Base-by-base conservation (phyloP, 2,329 filamentous ascomycete species). In the Epichloe elymi region DNA sequence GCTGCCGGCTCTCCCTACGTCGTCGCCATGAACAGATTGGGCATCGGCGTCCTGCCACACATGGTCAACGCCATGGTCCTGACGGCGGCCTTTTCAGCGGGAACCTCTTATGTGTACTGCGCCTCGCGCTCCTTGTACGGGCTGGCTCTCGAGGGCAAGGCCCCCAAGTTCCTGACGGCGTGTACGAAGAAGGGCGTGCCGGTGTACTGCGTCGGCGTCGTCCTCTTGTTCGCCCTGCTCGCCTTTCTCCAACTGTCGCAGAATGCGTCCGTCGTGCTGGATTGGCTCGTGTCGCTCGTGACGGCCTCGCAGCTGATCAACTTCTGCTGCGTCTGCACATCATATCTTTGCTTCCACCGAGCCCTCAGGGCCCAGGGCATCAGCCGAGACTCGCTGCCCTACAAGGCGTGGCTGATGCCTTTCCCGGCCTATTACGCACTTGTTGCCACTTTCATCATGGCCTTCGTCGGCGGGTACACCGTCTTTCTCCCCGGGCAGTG, bases 301-400 rank as follows among this genome's bases (percentile, higher is more conserved):
- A 88, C 86, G 11, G 83, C 86, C 0, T 86, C 84, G 1, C 83
- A 86, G 59, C 74, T 88, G 14, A 82, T 88, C 67, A 85, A 86
- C 62, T 88, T 83, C 67, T 74, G 74, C 40, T 78, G 81, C 57
- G 82, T 87, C 62, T 81, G 79, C 59, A 74, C 82, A 51, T 83
- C 85, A 0, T 91, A 86, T 65, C 69, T 90, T 51, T 78, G 78
- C 52, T 93, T 88, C 64, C 73, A 83, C 63, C 80, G 81, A 47
- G 86, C 86, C 0, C 74, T 85, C 48, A 70, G 75, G 26, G 82
- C 74, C 0, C 86, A 91, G 61, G 84, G 84, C 0, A 72, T 90
- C 33, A 75, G 80, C 55, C 76, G 85, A 5, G 73, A 80, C 38
- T 74, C 73, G 0, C 67, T 91, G n/a, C 85, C 85, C 0, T 89